Base-by-base conservation (phyloP, 176 grass and related monocot species). In the Aegilops speltoides region DNA sequence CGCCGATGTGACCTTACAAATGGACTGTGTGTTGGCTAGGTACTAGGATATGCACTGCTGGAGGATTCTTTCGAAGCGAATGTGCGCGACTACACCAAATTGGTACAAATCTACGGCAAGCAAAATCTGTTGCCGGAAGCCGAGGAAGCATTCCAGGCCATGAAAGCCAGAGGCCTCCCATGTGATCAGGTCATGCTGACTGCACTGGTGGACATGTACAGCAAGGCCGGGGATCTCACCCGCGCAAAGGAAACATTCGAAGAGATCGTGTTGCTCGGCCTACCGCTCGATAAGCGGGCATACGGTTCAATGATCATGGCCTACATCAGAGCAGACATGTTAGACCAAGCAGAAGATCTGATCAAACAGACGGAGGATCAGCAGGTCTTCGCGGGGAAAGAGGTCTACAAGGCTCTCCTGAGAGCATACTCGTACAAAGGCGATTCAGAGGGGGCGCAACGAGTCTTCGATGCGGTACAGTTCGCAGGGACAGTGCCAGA, bases 271-370 rank as follows among this genome's bases (percentile, higher is more conserved):
- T 52, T 96, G 81, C 89, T 98, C 4, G 87, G 92, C 60, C 63
- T 93, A 33, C 87, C 85, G 3, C 62, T 94, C 6, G 94, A 98
- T 76, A 99, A 96, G 63, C 77, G 90, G 6, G 89, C 86, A 17
- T 96, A 94, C 9, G 91, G 97, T 17, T 92, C 97, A 3, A 99
- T 99, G 97, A 34, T 93, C 50, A 96, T 96, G 97, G 91, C 97
- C 24, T 99, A 96, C 67, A 87, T 96, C 71, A 92, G 97, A 70
- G 89, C 89, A 75, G 84, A 85, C 75, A 93, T 94, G 87, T n/a
- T 96, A 63, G 76, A 87, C 11, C 63, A 83, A 77, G 94, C 94
- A 46, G 92, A 96, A 83, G 64, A 25, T n/a, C 67, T 94, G 24
- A 68, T 96, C 36, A 99, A 88, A 74, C 52, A 87, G 90, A 88